Evolutionary conservation across 1,284 basidiomycete genomes (phyloP).

Genomic region (Sporisorium iseilematis-ciliati): DNA sequence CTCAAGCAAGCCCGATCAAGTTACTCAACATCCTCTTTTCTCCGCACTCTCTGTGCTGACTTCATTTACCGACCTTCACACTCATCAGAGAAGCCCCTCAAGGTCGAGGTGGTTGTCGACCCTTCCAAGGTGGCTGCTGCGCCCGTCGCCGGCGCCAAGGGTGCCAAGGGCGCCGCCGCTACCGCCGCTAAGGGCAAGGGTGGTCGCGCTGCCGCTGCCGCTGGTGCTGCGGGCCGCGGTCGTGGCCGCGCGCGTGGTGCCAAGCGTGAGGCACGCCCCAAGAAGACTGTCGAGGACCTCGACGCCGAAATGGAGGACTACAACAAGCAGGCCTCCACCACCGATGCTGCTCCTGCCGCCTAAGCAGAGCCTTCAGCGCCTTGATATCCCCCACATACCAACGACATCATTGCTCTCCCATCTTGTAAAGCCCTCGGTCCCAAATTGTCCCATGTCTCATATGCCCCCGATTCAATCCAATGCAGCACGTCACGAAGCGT

Average conservation of each 20-base stretch:
- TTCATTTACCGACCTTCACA: background rate
- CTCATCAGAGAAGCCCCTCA: constrained; percentile 84
- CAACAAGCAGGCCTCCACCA: constrained; percentile 57
- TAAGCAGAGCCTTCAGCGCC: constrained; percentile 6
- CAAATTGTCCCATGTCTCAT: background rate
- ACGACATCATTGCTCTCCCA: background rate
- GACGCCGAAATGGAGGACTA: constrained; percentile 76
- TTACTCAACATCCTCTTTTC: constrained; percentile 46
- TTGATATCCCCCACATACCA: background rate
- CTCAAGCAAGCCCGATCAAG: constrained; percentile 48
- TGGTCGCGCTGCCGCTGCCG: constrained; percentile 35
- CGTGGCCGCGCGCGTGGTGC: constrained; percentile 73
- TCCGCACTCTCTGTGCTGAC: background rate
- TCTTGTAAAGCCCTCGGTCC: constrained; percentile 4
- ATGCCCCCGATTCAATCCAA: background rate
- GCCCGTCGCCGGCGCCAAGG: constrained; percentile 38
- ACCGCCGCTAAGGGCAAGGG: constrained; percentile 35
- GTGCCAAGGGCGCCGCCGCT: constrained; percentile 42
- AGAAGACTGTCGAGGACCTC: constrained; percentile 74
- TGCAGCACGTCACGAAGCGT: background rate
- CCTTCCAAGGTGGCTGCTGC: constrained; percentile 75
- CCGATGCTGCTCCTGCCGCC: constrained; percentile 42
- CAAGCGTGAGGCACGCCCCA: constrained; percentile 70
- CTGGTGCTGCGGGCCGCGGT: constrained; percentile 68
- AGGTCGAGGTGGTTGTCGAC: constrained; percentile 96